Conservation (phyloP, 805 yeast genomes). For the Scheffersomyces lignosus region DNA sequence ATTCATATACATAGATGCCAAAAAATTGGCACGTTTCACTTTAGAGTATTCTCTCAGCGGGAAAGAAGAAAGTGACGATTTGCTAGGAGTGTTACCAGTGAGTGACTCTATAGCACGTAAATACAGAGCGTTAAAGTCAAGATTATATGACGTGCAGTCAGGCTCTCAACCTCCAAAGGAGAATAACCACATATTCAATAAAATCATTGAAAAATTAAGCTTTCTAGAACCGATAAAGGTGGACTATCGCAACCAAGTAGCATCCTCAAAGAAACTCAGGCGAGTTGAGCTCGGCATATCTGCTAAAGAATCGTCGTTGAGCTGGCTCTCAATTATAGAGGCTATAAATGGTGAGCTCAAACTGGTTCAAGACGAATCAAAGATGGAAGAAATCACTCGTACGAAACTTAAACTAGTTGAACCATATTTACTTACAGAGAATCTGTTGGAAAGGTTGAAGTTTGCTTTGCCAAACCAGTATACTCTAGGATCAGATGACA, state of each 20-base stretch:
- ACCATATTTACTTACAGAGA: slow-evolving; percentile 50
- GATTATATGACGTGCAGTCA: neutral
- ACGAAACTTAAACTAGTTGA: slow-evolving; percentile 48
- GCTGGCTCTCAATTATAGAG: slow-evolving; percentile 30
- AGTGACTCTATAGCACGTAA: slow-evolving; percentile 5
- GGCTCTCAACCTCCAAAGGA: neutral
- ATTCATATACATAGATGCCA: slow-evolving; percentile 48
- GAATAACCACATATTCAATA: neutral
- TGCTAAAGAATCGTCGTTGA: neutral
- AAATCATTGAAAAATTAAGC: slow-evolving; percentile 13
- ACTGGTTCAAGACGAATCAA: slow-evolving; percentile 30
- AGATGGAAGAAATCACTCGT: slow-evolving; percentile 34
- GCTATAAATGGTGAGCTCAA: slow-evolving; percentile 35
- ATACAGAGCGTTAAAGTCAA: slow-evolving; percentile 3
- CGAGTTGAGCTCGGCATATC: slow-evolving; percentile 7
- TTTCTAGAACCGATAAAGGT: slow-evolving; percentile 33
- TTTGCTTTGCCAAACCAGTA: slow-evolving; percentile 23
- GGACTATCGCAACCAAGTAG: slow-evolving; percentile 28
- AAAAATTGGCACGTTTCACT: slow-evolving; percentile 52
- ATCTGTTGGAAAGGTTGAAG: slow-evolving; percentile 46
- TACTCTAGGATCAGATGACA: slow-evolving; percentile 3
- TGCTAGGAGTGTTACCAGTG: slow-evolving; percentile 27
- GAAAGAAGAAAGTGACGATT: slow-evolving; percentile 42
- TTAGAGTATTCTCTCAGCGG: slow-evolving; percentile 60
- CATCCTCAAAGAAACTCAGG: slow-evolving; percentile 8